Conservation (phyloP, 1,139 yeast genomes). For the Taphrina deformans region DNA sequence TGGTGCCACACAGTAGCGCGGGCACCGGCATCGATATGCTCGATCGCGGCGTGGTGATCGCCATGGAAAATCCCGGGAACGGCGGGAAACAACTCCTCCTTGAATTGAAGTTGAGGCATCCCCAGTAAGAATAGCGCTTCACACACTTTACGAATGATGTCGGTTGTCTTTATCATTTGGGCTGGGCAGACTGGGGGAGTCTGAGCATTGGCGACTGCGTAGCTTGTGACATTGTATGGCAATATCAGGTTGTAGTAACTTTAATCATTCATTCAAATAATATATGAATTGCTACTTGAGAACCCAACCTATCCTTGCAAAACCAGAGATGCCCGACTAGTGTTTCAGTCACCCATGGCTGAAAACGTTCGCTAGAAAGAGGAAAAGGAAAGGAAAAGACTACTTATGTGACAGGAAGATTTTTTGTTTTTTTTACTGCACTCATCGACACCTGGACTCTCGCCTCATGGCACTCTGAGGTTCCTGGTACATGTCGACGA, state of each 20-base stretch:
- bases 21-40: conserved; percentile 44
- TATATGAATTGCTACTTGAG: no score
- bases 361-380: no score
- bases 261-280: not conserved
- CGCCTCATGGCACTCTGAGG: not conserved
- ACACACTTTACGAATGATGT: not conserved
- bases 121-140: not conserved
- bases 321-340: no score
- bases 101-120: conserved; percentile 41
- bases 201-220: not conserved
- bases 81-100: conserved; percentile 61
- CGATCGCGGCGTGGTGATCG: conserved; percentile 53
- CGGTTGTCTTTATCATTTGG: not conserved
- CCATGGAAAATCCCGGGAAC: conserved; percentile 70
- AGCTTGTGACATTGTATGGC: not conserved
- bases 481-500: conserved; percentile 5
- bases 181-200: not conserved
- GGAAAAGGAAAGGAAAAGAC: no score
- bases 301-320: no score
- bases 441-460: conserved; percentile 7
- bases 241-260: not conserved
- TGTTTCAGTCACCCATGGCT: no score
- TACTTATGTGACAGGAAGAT: not conserved
- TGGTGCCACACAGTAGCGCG: conserved; percentile 41
- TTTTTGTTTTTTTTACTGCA: not conserved